Conservation (phyloP, 1,284 basidiomycete species). For the Moesziomyces aphidis region DNA sequence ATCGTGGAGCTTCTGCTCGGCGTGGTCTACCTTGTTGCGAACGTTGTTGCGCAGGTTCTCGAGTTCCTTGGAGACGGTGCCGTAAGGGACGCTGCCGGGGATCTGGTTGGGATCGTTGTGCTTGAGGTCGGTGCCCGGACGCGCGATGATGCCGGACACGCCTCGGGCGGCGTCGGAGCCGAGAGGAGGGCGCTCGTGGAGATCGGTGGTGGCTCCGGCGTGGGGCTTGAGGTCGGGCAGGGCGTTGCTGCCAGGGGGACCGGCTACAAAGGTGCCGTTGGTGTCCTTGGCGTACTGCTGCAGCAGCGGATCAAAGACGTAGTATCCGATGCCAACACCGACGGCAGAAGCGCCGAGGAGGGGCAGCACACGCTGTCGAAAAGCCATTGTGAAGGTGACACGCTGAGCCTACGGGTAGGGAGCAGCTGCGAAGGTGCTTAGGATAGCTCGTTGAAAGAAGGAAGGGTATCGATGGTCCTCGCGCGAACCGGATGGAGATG, state of each 20-base stretch:
- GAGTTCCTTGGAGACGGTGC: constrained; percentile 39
- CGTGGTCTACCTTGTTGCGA: constrained; percentile 27
- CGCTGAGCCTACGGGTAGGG: no score
- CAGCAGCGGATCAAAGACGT: constrained; percentile 51
- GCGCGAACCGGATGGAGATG: background rate
- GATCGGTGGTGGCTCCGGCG: constrained; percentile 24
- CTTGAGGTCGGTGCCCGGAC: constrained; percentile 43
- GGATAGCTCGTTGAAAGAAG: background rate
- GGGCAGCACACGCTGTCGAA: constrained; percentile 42
- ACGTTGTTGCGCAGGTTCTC: constrained; percentile 33
- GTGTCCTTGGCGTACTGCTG: constrained; percentile 48
- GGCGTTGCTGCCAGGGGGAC: constrained; percentile 30
- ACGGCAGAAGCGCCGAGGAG: constrained; percentile 42
- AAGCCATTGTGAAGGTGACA: constrained; percentile 27
- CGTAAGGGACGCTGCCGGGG: constrained; percentile 41
- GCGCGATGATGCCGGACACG: constrained; percentile 32
- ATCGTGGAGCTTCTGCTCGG: constrained; percentile 25
- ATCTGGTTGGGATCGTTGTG: constrained; percentile 29
- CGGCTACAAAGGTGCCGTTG: constrained; percentile 40
- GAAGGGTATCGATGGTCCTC: background rate
- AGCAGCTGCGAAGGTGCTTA: background rate
- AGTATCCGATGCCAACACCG: constrained; percentile 51
- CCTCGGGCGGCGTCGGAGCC: constrained; percentile 47
- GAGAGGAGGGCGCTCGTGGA: constrained; percentile 42
- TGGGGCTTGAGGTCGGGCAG: constrained; percentile 44